Conservation (phyloP, 2,329 filamentous ascomycete species). For the Cladophialophora psammophila region DNA sequence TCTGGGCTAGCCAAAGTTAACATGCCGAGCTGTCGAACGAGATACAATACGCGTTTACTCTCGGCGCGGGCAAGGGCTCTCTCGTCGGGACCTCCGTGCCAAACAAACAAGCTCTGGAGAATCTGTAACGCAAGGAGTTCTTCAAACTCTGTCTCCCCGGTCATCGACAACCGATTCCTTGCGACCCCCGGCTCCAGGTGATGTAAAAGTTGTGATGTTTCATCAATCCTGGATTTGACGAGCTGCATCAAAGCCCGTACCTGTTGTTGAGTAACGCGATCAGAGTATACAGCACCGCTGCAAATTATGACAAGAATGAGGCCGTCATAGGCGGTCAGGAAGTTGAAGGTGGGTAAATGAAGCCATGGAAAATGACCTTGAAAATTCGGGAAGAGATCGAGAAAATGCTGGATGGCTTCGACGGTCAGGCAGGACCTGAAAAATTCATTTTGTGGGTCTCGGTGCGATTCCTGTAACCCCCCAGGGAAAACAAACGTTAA, state of each 20-base stretch:
- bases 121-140: conserved; percentile 73
- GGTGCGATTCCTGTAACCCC: conserved; percentile 64
- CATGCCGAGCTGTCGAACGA: conserved; percentile 65
- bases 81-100: conserved; percentile 73
- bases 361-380: conserved; percentile 77
- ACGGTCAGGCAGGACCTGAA: conserved; percentile 66
- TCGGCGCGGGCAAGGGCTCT: conserved; percentile 68
- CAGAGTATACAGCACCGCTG: conserved; percentile 77
- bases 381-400: conserved; percentile 75
- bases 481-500: conserved; percentile 64
- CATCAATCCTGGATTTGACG: conserved; percentile 56
- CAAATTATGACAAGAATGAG: conserved; percentile 74
- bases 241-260: conserved; percentile 74
- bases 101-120: conserved; percentile 68
- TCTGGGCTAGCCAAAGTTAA: conserved; percentile 60
- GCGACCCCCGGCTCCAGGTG: conserved; percentile 32
- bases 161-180: conserved; percentile 51
- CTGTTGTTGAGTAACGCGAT: conserved; percentile 64
- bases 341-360: conserved; percentile 74
- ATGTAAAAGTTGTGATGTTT: conserved; percentile 41
- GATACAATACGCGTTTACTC: conserved; percentile 43
- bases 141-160: conserved; percentile 51
- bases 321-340: conserved; percentile 70
- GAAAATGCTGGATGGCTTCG: conserved; percentile 73
- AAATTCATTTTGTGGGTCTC: conserved; percentile 61